Conservation (phyloP, 306 rosid species). For the Delonix regia region DNA sequence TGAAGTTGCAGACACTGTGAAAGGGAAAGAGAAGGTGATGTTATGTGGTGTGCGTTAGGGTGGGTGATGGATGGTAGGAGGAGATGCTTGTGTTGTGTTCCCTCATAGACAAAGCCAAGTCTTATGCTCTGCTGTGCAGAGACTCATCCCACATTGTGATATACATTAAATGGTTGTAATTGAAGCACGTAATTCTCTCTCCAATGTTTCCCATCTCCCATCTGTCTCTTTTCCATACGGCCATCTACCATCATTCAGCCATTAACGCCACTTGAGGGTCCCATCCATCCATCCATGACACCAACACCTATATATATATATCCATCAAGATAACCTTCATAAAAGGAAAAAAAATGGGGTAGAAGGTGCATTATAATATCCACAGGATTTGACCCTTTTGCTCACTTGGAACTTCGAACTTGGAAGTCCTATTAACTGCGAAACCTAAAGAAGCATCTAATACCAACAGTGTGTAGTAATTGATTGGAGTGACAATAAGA, state of each 20-base stretch:
- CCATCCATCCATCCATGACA: slow-evolving; percentile 45
- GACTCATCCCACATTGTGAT: slow-evolving; percentile 47
- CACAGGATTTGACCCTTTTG: slow-evolving; percentile 17
- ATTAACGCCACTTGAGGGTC: slow-evolving; percentile 58
- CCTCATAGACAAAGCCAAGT: slow-evolving; percentile 35
- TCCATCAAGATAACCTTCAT: slow-evolving; percentile 27
- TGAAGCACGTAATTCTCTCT: slow-evolving; percentile 59
- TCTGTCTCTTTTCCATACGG: slow-evolving; percentile 78
- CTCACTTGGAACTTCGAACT: background rate
- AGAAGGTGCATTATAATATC: slow-evolving; percentile 2
- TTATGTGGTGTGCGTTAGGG: background rate
- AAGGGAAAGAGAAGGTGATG: background rate
- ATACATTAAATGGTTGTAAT: slow-evolving; percentile 63
- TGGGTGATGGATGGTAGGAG: slow-evolving; percentile 24
- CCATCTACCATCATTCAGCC: slow-evolving; percentile 51
- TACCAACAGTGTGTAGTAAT: background rate
- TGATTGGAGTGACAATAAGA: background rate
- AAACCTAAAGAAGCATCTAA: no score
- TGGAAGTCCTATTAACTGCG: background rate
- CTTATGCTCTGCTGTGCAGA: slow-evolving; percentile 38
- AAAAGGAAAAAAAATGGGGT: slow-evolving; percentile 19
- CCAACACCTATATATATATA: slow-evolving; percentile 18
- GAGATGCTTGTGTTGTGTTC: slow-evolving; percentile 28
- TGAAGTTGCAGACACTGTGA: background rate
- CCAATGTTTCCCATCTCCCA: slow-evolving; percentile 73